Conservation (phyloP, 2,329 filamentous ascomycete species). For the Ophiostoma himal-ulmi region DNA sequence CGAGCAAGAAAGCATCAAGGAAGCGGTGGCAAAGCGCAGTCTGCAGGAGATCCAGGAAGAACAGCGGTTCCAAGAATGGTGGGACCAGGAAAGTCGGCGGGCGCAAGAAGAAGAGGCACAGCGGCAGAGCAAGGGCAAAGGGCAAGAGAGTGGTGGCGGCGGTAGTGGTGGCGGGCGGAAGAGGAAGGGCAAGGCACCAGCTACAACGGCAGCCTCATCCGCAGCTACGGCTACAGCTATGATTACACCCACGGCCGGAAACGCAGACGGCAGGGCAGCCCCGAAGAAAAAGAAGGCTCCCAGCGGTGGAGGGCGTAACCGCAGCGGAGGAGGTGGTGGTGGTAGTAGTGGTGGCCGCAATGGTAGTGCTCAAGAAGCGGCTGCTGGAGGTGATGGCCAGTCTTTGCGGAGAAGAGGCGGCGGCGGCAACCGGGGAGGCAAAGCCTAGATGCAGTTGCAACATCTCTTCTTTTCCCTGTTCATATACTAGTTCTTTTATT, state of each 20-base stretch:
- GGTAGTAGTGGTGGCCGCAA: not conserved
- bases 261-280: not conserved
- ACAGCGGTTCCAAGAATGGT: slow-evolving; percentile 95
- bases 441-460: not conserved
- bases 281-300: not conserved
- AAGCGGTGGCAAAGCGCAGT: slow-evolving; percentile 80
- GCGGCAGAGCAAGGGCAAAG: slow-evolving; percentile 28
- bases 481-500: not conserved
- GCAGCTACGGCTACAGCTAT: not conserved
- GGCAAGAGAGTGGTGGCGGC: slow-evolving; percentile 29
- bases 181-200: slow-evolving; percentile 9
- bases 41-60: slow-evolving; percentile 94
- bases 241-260: not conserved
- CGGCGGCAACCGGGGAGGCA: slow-evolving; percentile 17
- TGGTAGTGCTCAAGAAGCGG: not conserved
- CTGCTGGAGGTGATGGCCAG: slow-evolving; percentile 13
- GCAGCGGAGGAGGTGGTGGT: not conserved
- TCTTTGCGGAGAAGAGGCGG: slow-evolving; percentile 11
- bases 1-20: slow-evolving; percentile 75
- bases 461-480: not conserved
- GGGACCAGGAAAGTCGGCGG: slow-evolving; percentile 76
- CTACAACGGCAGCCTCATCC: not conserved
- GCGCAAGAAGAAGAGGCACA: slow-evolving; percentile 58
- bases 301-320: not conserved
- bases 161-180: slow-evolving; percentile 14